Base-by-base conservation (phyloP, 805 yeast genomes). In the Metschnikowia similis region DNA sequence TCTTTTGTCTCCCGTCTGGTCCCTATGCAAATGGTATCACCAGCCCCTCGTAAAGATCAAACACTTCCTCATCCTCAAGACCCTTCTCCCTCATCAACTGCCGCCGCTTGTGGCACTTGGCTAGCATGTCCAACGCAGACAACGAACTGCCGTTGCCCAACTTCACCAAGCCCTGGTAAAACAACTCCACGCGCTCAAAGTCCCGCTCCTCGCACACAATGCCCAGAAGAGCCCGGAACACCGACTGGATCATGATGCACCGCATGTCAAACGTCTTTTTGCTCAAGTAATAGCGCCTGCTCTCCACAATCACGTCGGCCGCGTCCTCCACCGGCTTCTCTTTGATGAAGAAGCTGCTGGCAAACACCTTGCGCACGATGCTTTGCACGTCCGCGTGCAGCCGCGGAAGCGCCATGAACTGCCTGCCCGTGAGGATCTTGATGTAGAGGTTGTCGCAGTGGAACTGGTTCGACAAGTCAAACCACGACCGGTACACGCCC, bases 61-160 rank as follows among this genome's bases (percentile, higher is more conserved):
- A 57, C 28, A 50, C 47, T 7, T 48, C 47, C 29, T 55, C 59
- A 36, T 57, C 59, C 8, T 37, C 32, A 4, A 9, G 37, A 3
- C 45, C 51, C 13, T 46, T 28, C 27, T 37, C 45, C 30, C 21
- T 41, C 28, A 36, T 47, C 6, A 35, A 47, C 6, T 37, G 44
- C 2, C 60, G 30, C n/a, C 34, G 32, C 36, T 48, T 49, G 16
- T 39, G 39, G 47, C 56, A 45, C 13, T 50, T 44, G 6, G 52
- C 45, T 16, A 57, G 52, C 49, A 50, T 48, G 39, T 57, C 60
- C 46, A 56, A 42, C n/a, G 69, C 64, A 10, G 59, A 53, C 28
- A 57, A 48, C 3, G 73, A 64, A 37, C 67, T 59, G 7, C 74
- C 73, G 50, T 67, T 68, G 6, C 74, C 74, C 13, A 68, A 45